Conservation (phyloP, 2,329 filamentous ascomycete genomes). For the Talaromyces sp. region DNA sequence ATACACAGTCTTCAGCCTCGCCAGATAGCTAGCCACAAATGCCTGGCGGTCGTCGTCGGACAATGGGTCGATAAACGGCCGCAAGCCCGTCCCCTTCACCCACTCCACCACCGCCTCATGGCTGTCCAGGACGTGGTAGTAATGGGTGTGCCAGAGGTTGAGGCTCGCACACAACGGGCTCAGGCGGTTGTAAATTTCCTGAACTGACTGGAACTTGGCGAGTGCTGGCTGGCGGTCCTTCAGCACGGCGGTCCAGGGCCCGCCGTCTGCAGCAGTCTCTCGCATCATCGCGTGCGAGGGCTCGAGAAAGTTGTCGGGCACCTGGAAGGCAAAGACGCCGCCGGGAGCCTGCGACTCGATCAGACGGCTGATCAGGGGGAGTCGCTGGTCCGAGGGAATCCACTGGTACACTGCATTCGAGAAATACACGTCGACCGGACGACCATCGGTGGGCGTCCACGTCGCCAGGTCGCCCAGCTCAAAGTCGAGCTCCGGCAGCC, state of each 20-base stretch:
- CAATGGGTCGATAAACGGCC: constrained; percentile 49
- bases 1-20: constrained; percentile 41
- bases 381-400: constrained; percentile 32
- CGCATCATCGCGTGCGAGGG: constrained; percentile 49
- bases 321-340: constrained; percentile 50
- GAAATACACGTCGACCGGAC: constrained; percentile 42
- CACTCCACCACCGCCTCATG: constrained; percentile 53
- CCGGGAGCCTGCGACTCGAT: constrained; percentile 37
- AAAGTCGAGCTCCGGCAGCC: constrained; percentile 41
- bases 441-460: constrained; percentile 25
- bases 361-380: constrained; percentile 44
- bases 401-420: constrained; percentile 57
- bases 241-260: constrained; percentile 35
- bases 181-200: constrained; percentile 46
- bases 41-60: constrained; percentile 32
- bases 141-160: constrained; percentile 51
- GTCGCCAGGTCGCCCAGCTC: constrained; percentile 40
- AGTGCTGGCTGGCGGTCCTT: constrained; percentile 28
- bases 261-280: constrained; percentile 29
- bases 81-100: constrained; percentile 53
- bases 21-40: constrained; percentile 46
- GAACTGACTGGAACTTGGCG: constrained; percentile 44
- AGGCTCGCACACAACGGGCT: constrained; percentile 38
- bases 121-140: constrained; percentile 47
- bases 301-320: constrained; percentile 47